These are phyloP conservation scores for Plasmodium fragile DNA, from an alignment of 169 alveolate species.

Conservation along the genomic window DNA sequence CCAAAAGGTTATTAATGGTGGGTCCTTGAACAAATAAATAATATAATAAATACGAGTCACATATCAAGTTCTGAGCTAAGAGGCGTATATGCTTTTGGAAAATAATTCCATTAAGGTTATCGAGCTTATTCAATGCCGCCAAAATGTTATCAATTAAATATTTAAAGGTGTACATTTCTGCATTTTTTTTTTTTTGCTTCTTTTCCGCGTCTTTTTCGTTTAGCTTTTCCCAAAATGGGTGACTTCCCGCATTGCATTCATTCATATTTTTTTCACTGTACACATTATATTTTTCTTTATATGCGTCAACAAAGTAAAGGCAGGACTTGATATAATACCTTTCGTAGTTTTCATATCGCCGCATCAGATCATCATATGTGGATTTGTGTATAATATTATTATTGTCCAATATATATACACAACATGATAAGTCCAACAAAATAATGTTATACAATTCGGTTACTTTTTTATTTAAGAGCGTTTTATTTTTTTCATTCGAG, in stretches of 20 bases:
- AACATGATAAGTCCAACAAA: slow-evolving; percentile 53
- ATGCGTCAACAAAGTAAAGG: slow-evolving; percentile 50
- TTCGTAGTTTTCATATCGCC: slow-evolving; percentile 23
- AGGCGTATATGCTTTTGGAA: slow-evolving; percentile 72
- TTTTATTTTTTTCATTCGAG: slow-evolving; percentile 5
- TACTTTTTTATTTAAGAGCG: slow-evolving; percentile 45
- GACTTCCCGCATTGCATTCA: slow-evolving; percentile 10
- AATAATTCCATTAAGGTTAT: slow-evolving; percentile 60
- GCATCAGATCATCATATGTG: slow-evolving; percentile 56
- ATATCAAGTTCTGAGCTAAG: slow-evolving; percentile 15
- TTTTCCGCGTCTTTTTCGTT: slow-evolving; percentile 9
- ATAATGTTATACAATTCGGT: slow-evolving; percentile 65
- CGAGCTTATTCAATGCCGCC: slow-evolving; percentile 51
- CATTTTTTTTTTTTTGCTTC: slow-evolving; percentile 7
- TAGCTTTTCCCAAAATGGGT: slow-evolving; percentile 1
- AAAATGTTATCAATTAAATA: slow-evolving; percentile 47
- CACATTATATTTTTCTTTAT: slow-evolving; percentile 63
- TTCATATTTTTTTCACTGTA: slow-evolving; percentile 40
- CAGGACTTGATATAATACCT: slow-evolving; percentile 43
- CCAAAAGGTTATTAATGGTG: slow-evolving; percentile 25
- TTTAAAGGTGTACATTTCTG: slow-evolving; percentile 8
- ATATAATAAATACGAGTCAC: slow-evolving; percentile 59
- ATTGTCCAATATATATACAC: slow-evolving; percentile 54
- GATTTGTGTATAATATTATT: slow-evolving; percentile 49
- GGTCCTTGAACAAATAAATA: slow-evolving; percentile 57